These are phyloP conservation scores for Candida dajiaensis DNA, from an alignment of 805 yeast genomes.

Conservation along the genomic window DNA sequence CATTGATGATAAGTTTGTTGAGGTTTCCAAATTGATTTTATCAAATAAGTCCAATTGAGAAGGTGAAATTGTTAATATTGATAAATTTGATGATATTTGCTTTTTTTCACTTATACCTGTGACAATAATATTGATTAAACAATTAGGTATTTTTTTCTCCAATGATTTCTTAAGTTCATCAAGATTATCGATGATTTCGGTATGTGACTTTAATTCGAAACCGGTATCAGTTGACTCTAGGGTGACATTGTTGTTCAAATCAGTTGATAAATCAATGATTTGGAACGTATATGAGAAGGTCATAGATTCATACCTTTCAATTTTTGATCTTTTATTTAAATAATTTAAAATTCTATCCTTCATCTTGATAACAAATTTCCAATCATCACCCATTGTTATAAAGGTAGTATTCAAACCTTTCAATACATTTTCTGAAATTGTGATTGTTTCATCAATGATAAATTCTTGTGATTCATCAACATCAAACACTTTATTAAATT, in stretches of 20 bases:
- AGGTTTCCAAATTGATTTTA: background rate
- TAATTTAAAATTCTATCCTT: background rate
- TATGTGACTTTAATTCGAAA: background rate
- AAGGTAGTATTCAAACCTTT: slow-evolving; percentile 9
- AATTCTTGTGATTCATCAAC: background rate
- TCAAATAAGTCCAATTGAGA: background rate
- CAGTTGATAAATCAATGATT: background rate
- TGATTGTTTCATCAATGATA: slow-evolving; percentile 4
- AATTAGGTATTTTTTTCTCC: background rate
- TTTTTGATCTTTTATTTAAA: background rate
- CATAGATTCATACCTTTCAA: slow-evolving; percentile 1
- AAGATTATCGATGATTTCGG: background rate
- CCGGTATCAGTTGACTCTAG: background rate
- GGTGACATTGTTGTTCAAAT: too few species aligned
- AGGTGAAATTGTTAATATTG: background rate
- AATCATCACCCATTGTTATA: slow-evolving; percentile 1
- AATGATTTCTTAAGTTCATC: background rate
- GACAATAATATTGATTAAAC: background rate
- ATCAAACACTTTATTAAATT: slow-evolving; percentile 10
- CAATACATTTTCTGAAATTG: slow-evolving; percentile 7
- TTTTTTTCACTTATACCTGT: background rate
- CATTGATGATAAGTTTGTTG: background rate
- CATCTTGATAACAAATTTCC: background rate
- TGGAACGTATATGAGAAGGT: slow-evolving; percentile 1
- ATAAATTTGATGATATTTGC: background rate